Conservation (phyloP, 75 land plant genomes). For the Pinus taeda region DNA sequence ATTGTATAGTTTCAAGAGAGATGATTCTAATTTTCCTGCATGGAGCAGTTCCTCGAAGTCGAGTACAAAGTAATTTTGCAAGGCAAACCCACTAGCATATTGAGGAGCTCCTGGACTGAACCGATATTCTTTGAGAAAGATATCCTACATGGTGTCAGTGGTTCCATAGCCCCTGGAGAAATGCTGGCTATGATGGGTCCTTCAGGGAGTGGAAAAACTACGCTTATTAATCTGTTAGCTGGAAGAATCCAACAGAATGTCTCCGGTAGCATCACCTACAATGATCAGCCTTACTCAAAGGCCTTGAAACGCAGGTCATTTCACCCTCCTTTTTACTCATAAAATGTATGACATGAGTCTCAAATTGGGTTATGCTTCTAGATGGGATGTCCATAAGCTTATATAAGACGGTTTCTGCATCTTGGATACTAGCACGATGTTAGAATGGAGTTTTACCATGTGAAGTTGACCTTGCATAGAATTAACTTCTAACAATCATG, state of each 20-base stretch:
- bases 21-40: too few species aligned
- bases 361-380: too few species aligned
- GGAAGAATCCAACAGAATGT: conserved; percentile 36
- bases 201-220: conserved; percentile 88
- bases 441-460: too few species aligned
- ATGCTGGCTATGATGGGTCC: conserved; percentile 89
- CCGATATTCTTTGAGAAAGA: conserved; percentile 38
- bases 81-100: conserved; percentile 6
- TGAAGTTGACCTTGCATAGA: too few species aligned
- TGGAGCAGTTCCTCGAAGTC: conserved; percentile 43
- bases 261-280: conserved; percentile 63
- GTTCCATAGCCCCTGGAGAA: conserved; percentile 72
- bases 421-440: too few species aligned
- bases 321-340: too few species aligned
- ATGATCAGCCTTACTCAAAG: conserved; percentile 65
- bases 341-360: too few species aligned
- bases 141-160: conserved; percentile 68
- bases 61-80: conserved; percentile 46
- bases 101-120: neutral
- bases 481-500: too few species aligned
- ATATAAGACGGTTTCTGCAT: too few species aligned
- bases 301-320: conserved; percentile 62
- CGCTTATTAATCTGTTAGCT: conserved; percentile 62
- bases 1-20: too few species aligned
- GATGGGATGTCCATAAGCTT: too few species aligned